Conservation (phyloP, 2,329 filamentous ascomycete genomes). For the Chalaropsis thielavioides region DNA sequence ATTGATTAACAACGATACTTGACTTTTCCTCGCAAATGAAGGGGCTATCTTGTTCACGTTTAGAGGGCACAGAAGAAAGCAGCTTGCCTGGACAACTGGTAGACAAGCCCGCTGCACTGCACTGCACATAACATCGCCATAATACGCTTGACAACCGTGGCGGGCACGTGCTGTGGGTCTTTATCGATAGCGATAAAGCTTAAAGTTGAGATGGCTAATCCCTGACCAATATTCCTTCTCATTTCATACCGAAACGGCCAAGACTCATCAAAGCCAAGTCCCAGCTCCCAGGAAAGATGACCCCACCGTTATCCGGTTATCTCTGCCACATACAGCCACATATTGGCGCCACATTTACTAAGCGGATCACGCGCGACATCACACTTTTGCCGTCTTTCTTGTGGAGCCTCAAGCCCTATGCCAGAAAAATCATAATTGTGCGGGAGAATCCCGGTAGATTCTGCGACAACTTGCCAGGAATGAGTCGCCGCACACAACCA, state of each 20-base stretch:
- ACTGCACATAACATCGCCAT: not conserved
- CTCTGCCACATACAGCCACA: not conserved
- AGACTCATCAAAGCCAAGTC: not conserved
- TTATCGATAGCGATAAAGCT: not conserved
- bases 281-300: not conserved
- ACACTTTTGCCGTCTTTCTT: conserved; percentile 6
- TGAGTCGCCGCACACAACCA: conserved; percentile 18
- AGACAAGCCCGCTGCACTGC: too few species aligned
- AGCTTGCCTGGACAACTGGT: too few species aligned
- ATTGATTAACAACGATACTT: not conserved
- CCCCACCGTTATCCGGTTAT: not conserved
- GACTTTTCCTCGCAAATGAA: not conserved
- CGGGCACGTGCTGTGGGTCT: not conserved
- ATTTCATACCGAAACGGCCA: not conserved
- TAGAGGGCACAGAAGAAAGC: too few species aligned
- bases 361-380: conserved; percentile 1
- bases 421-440: conserved; percentile 15
- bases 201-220: not conserved
- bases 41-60: not conserved
- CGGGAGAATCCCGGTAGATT: conserved; percentile 16
- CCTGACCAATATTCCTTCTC: not conserved
- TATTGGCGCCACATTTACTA: not conserved
- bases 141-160: not conserved
- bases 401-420: conserved; percentile 18
- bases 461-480: conserved; percentile 7